Evolutionary conservation across 495 filamentous ascomycete genomes (phyloP), one percentile per base, ranked within the genome.

Genomic region (Tricharina praecox): DNA sequence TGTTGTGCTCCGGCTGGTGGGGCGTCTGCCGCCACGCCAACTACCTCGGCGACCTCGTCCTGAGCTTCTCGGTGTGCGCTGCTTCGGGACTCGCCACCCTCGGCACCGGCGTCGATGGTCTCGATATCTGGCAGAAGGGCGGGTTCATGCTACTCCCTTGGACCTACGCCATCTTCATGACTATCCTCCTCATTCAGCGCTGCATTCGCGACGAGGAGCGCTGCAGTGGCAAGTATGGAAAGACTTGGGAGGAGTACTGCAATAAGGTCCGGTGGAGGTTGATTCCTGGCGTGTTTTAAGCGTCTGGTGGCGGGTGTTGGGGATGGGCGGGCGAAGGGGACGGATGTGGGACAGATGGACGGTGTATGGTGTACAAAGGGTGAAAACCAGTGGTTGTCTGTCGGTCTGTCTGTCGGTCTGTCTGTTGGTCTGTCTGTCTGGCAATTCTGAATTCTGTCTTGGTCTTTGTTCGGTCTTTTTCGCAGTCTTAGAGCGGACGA

Each of bases 1-100:
- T 71, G 25, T 53, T 70, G 25, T 67, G 60, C 40, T 68, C 66
- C 23, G 69, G 69, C 7, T 72, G 69, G 67, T 71, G 69, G 69
- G 69, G 68, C 25, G 45, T 64, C 11, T 62, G 62, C 7, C 64
- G 69, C 45, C 70, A 72, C 42, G 62, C 67, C 4, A 72, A 72
- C 41, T 72, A 71, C 33, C 49, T 67, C 7, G 70, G 66, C 7
- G 69, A 71, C 48, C 48, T 72, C 20, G 51, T 69, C 20, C 53
- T 68, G 28, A 61, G 63, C 4, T 70, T 63, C 45, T 55, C 63
- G 9, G 62, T 62, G 50, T 70, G 68, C 50, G 68, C 66, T 8
- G 49, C 62, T 18, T 67, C 67, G 24, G 69, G 68, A 0, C 49
- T 60, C 7, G 36, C 44, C 20, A 25, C 20, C 21, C 20, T 16